Conservation (phyloP, 768 basidiomycete species). For the Agrocybe praecox region DNA sequence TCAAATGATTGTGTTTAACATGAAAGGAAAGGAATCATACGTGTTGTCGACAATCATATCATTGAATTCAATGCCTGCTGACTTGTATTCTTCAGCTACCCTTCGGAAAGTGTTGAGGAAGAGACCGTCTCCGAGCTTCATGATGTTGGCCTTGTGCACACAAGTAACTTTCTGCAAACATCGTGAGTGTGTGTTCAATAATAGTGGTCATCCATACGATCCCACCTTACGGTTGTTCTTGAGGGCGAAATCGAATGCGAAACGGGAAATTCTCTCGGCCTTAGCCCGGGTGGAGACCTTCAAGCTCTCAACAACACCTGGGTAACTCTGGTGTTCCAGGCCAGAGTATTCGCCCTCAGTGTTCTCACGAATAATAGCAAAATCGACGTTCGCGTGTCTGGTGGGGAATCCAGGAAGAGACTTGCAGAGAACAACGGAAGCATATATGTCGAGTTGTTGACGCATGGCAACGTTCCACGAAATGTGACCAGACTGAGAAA, state of each 20-base stretch:
- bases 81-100: constrained; percentile 95
- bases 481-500: constrained; percentile 94
- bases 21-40: constrained; percentile 40
- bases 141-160: constrained; percentile 99
- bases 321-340: constrained; percentile 96
- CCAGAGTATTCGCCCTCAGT: constrained; percentile 99
- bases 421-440: constrained; percentile 98
- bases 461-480: constrained; percentile 99
- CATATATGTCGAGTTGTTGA: constrained; percentile 98
- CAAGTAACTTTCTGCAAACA: constrained; percentile 91
- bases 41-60: constrained; percentile 99
- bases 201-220: constrained; percentile 10
- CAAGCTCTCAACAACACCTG: constrained; percentile 97
- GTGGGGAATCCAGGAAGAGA: constrained; percentile 95
- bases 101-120: constrained; percentile 98
- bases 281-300: constrained; percentile 96
- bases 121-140: constrained; percentile 99
- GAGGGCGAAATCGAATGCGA: constrained; percentile 98
- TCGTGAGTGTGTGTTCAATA: constrained; percentile 4
- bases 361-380: constrained; percentile 99
- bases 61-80: constrained; percentile 87
- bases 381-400: constrained; percentile 95
- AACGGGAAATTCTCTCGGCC: constrained; percentile 94
- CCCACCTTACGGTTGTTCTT: constrained; percentile 96
- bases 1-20: neutral